Evolutionary conservation across 2,329 filamentous ascomycete genomes (phyloP).

Genomic region (Xylaria sp.): DNA sequence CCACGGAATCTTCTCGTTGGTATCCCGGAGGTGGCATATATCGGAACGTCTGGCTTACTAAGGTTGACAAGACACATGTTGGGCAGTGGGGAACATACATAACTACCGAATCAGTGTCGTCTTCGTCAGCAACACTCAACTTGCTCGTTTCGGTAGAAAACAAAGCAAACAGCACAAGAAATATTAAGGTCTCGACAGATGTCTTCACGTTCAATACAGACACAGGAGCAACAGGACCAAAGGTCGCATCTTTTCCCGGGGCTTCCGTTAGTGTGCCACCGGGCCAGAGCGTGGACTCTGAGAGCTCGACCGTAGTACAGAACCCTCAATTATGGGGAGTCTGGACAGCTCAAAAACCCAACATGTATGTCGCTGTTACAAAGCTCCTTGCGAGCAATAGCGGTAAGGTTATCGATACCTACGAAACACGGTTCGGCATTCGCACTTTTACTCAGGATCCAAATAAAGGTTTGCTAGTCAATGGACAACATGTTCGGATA

Average conservation of each 20-base stretch:
- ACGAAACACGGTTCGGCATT: slow-evolving; percentile 63
- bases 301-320: slow-evolving; percentile 50
- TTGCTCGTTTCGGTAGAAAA: slow-evolving; percentile 61
- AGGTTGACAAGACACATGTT: slow-evolving; percentile 59
- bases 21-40: slow-evolving; percentile 66
- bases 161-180: slow-evolving; percentile 45
- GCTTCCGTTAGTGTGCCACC: slow-evolving; percentile 45
- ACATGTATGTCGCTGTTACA: slow-evolving; percentile 61
- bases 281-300: slow-evolving; percentile 50
- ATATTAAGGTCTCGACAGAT: slow-evolving; percentile 55
- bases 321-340: slow-evolving; percentile 62
- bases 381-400: slow-evolving; percentile 43
- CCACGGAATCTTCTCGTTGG: slow-evolving; percentile 60
- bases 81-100: slow-evolving; percentile 62
- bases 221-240: slow-evolving; percentile 44
- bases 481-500: slow-evolving; percentile 56
- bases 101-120: slow-evolving; percentile 57
- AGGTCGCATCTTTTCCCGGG: slow-evolving; percentile 52
- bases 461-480: slow-evolving; percentile 58
- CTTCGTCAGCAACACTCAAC: slow-evolving; percentile 57
- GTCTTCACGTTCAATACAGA: slow-evolving; percentile 53
- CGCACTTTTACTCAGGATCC: slow-evolving; percentile 55
- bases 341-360: slow-evolving; percentile 56
- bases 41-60: slow-evolving; percentile 65
- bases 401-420: slow-evolving; percentile 53